A percentile compares a stretch with the other conserved stretches of the same genome.
Conservation (phyloP, 225 moss, liverwort and hornwort genomes). For the Straminergon stramineum region DNA sequence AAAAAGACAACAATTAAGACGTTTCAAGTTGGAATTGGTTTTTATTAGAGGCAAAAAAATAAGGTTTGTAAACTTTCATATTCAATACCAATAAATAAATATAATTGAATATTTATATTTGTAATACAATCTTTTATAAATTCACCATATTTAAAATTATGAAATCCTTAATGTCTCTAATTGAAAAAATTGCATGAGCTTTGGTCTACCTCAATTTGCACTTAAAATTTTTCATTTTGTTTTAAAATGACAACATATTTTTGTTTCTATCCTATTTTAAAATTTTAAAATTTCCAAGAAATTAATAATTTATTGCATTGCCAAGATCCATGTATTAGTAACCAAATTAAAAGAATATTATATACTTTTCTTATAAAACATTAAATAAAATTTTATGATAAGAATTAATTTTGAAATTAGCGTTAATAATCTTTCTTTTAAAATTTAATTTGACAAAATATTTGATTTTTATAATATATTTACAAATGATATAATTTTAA, state of each 20-base stretch:
- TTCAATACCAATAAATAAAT: background rate
- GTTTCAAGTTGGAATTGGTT: constrained; percentile 45
- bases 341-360: background rate
- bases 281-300: accelerated
- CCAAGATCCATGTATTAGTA: accelerated
- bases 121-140: too few relatives aligned
- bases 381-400: background rate
- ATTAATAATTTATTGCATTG: accelerated
- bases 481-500: background rate
- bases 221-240: background rate
- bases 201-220: background rate
- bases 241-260: background rate
- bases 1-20: constrained; percentile 7
- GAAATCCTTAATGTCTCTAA: accelerated
- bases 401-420: too few relatives aligned
- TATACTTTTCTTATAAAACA: background rate
- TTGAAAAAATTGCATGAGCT: background rate
- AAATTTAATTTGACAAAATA: background rate
- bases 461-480: background rate
- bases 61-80: constrained; percentile 27
- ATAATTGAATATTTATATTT: background rate
- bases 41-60: constrained; percentile 80
- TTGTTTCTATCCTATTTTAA: background rate
- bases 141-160: too few relatives aligned
- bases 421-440: too few relatives aligned